Conservation (phyloP, 495 filamentous ascomycete species). For the Gamarada debralockiae region DNA sequence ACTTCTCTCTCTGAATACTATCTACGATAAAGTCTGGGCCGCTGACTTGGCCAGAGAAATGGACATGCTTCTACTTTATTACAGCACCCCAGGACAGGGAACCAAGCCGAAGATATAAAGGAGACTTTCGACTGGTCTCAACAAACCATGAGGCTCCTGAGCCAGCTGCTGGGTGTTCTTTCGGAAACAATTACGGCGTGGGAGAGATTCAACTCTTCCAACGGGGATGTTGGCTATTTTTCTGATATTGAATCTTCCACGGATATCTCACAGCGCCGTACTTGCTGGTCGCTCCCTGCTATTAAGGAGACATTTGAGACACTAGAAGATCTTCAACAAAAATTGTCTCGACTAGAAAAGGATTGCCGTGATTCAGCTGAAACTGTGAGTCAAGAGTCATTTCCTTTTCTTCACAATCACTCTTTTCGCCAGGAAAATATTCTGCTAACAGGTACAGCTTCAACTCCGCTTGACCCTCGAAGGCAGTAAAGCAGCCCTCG, state of each 20-base stretch:
- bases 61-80: constrained; percentile 1
- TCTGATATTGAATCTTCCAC: not conserved
- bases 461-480: constrained; percentile 3
- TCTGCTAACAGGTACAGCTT: not conserved
- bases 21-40: not conserved
- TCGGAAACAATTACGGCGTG: not conserved
- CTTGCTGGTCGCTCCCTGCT: not conserved
- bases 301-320: not conserved
- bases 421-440: not conserved
- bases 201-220: not conserved
- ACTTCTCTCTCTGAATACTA: not conserved
- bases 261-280: not conserved
- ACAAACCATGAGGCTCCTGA: not conserved
- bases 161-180: not conserved
- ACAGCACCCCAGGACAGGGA: not conserved
- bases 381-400: not conserved
- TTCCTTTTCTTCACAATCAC: not conserved
- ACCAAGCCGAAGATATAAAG: not conserved
- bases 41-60: constrained; percentile 1
- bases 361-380: not conserved
- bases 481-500: no score
- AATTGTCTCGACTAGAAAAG: not conserved
- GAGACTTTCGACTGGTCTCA: constrained; percentile 5
- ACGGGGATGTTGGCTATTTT: constrained; percentile 7
- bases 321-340: not conserved